Evolutionary conservation across 148 eudicot genomes (phyloP), one percentile per base, ranked within the genome.

Genomic region (Beta vulgaris): DNA sequence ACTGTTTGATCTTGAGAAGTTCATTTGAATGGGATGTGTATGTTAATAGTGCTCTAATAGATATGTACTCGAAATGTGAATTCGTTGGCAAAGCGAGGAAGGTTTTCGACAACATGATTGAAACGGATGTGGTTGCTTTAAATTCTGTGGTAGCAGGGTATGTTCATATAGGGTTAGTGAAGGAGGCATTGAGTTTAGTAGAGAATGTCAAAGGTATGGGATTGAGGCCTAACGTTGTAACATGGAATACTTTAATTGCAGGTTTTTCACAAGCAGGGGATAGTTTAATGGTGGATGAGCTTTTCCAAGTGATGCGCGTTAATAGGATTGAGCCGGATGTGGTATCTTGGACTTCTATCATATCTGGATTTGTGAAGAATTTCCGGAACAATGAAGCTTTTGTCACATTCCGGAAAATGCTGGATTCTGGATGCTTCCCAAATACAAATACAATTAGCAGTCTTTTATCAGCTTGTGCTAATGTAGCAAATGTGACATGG

Each of bases 61-160:
- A 90, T 79, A 91, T 88, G 98, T 93, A 93, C 82, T 86, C 93
- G 0, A 91, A 82, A 80, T 93, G 95, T 55, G 83, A 85, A 18
- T 58, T 72, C 23, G 48, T 88, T 42, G 82, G 77, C 29, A 82
- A 80, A 32, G 91, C 97, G 21, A 85, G 85, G 81, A 72, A 71
- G 71, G 93, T 93, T 84, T 90, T 86, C 48, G 82, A 81, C 65
- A 71, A 42, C 40, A 85, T 90, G 86, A 28, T 49, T 67, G 91
- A 81, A 49, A 88, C 78, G 78, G 98, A 93, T 79, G 76, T 93
- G 54, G 91, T 91, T 70, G 77, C 90, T 23, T 60, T 84, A 34
- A 93, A 91, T 77, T 88, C 95, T 8, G 73, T 91, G 85, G 75
- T 88, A 77, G 82, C 93, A 0, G 97, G 98, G 35, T 91, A 82